These are phyloP conservation scores for Sequoiadendron giganteum DNA, from an alignment of 75 land plant genomes.

Conservation along the genomic window DNA sequence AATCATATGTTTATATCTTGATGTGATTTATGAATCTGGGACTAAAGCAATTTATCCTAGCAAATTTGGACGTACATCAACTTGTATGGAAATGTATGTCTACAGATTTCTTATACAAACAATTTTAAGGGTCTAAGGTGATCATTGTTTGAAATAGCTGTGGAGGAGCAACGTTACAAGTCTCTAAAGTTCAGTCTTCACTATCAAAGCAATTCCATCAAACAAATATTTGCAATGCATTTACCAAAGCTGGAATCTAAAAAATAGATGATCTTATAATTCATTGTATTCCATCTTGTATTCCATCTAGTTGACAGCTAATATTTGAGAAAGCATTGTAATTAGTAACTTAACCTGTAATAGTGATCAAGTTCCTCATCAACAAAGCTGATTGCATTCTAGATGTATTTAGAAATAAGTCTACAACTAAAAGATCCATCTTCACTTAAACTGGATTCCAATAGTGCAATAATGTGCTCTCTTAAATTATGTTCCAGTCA, in stretches of 20 bases:
- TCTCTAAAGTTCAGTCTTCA: neutral
- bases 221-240: neutral
- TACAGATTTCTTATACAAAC: too few species aligned
- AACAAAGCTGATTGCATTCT: neutral
- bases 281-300: neutral
- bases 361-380: neutral
- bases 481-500: neutral
- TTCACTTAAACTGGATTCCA: neutral
- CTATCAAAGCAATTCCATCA: neutral
- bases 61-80: too few species aligned
- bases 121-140: too few species aligned
- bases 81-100: too few species aligned
- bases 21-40: neutral
- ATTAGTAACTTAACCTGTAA: neutral
- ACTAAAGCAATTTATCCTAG: neutral
- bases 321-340: neutral
- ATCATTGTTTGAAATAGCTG: too few species aligned
- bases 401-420: neutral
- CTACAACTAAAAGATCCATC: neutral
- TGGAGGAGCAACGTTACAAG: too few species aligned
- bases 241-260: neutral
- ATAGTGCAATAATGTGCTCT: neutral
- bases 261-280: neutral
- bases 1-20: neutral
- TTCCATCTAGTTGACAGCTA: neutral